Conservation (phyloP, 164 flowering plant genomes). For the Chimonanthus praecox region DNA sequence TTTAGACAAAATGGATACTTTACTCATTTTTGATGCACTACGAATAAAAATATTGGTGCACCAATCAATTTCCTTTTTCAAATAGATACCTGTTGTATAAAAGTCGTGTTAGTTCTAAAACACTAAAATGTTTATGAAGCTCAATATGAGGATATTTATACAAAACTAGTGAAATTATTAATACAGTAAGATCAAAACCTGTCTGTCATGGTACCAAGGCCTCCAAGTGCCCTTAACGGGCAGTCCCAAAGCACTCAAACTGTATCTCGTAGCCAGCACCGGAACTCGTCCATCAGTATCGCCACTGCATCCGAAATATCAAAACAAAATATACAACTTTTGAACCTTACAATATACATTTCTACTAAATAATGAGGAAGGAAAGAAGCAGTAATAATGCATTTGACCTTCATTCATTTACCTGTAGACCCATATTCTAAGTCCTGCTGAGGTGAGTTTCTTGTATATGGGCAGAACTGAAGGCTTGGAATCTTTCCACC, state of each 20-base stretch:
- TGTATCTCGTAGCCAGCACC: conserved; percentile 77
- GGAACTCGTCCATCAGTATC: conserved; percentile 99
- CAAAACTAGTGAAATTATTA: too few relatives aligned
- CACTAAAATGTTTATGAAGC: too few relatives aligned
- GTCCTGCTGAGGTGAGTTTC: conserved; percentile 77
- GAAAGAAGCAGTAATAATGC: neutral
- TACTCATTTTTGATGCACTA: too few relatives aligned
- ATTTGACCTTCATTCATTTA: conserved; percentile 13
- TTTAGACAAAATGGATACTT: too few relatives aligned
- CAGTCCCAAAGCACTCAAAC: conserved; percentile 56
- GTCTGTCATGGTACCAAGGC: conserved; percentile 84
- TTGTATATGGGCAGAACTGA: conserved; percentile 85
- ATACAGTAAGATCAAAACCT: conserved; percentile 33
- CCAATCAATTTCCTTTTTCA: too few relatives aligned
- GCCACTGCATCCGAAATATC: conserved; percentile 47
- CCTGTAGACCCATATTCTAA: conserved; percentile 97
- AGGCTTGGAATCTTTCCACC: conserved; percentile 56
- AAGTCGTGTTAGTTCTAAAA: too few relatives aligned
- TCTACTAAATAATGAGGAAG: neutral
- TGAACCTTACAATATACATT: neutral
- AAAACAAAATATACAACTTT: neutral
- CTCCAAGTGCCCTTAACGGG: conserved; percentile 70
- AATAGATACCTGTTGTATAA: too few relatives aligned
- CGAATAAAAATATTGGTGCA: too few relatives aligned
- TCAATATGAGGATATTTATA: too few relatives aligned